Evolutionary conservation across 2,329 filamentous ascomycete genomes (phyloP).

Genomic region (Drechslerella dactyloides): DNA sequence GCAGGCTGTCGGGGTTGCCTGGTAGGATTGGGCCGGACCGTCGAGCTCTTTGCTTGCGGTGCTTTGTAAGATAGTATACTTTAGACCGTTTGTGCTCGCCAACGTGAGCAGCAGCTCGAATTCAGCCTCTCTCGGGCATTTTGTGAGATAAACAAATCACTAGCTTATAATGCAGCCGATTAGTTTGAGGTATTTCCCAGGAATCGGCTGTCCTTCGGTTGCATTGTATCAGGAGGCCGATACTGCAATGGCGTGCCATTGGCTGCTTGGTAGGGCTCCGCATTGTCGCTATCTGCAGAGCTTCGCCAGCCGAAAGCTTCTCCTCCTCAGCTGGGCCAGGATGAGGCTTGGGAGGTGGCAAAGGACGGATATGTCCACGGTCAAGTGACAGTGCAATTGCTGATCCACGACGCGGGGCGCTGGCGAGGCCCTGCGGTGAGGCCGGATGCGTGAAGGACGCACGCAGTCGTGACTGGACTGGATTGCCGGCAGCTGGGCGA

Average conservation of each 20-base stretch:
- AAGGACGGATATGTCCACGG: constrained; percentile 34
- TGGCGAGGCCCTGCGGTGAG: background rate
- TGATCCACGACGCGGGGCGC: constrained; percentile 13
- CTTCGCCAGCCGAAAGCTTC: background rate
- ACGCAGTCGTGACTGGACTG: background rate
- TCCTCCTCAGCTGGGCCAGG: constrained; percentile 20
- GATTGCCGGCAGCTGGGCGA: background rate
- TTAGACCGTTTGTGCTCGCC: no score
- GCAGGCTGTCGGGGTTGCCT: background rate
- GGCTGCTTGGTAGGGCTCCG: constrained; percentile 6
- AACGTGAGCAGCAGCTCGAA: background rate
- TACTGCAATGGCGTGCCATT: constrained; percentile 20
- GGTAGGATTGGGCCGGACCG: background rate
- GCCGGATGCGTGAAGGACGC: background rate
- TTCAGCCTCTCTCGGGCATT: background rate
- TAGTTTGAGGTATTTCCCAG: background rate
- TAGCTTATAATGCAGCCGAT: constrained; percentile 2
- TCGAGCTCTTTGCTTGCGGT: no score
- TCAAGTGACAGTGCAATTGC: constrained; percentile 41
- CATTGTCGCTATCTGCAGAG: constrained; percentile 14
- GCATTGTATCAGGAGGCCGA: constrained; percentile 1
- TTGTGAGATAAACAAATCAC: background rate
- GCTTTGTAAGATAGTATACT: background rate
- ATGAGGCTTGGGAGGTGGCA: constrained; percentile 29
- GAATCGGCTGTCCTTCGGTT: background rate